Evolutionary conservation across 202 grass and related monocot genomes (phyloP).

Genomic region (Panicum virgatum): DNA sequence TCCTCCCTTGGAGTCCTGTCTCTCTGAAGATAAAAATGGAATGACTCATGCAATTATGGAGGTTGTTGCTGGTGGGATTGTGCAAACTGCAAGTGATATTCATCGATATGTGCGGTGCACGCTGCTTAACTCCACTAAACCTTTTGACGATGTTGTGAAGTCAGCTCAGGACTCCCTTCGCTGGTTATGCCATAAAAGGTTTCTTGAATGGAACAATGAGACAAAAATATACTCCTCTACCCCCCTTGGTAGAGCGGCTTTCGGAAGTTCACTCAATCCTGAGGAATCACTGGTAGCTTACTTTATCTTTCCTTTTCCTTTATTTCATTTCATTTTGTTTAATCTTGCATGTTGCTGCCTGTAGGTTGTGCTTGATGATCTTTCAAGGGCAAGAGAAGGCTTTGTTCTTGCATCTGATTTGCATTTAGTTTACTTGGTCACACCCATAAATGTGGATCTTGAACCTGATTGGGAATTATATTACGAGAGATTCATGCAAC

Average conservation of each 20-base stretch:
- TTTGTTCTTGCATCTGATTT: constrained; percentile 96
- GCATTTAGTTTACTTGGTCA: constrained; percentile 95
- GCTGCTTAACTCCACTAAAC: constrained; percentile 93
- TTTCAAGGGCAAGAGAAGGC: constrained; percentile 94
- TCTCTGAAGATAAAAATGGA: constrained; percentile 98
- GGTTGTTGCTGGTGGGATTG: constrained; percentile 92
- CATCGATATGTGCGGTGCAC: constrained; percentile 91
- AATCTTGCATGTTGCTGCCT: background rate
- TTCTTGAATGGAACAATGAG: constrained; percentile 83
- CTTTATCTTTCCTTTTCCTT: constrained; percentile 23
- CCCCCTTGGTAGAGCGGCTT: constrained; percentile 87
- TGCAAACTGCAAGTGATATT: constrained; percentile 96
- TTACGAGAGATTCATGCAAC: constrained; percentile 95
- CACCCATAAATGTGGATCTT: constrained; percentile 93
- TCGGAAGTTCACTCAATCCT: constrained; percentile 92
- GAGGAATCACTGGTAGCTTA: constrained; percentile 88
- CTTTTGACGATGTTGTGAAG: constrained; percentile 92
- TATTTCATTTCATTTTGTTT: constrained; percentile 30
- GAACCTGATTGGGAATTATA: constrained; percentile 99
- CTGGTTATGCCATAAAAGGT: constrained; percentile 92
- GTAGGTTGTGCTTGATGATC: constrained; percentile 93
- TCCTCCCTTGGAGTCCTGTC: constrained; percentile 81
- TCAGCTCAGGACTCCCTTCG: constrained; percentile 97
- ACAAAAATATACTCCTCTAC: constrained; percentile 79
- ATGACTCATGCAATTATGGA: constrained; percentile 99